A percentile compares a stretch with the other conserved stretches of the same genome.
phyloP scores from a whole-genome alignment of 441 rosid genomes.

The Arabidopsis lyrata region DNA sequence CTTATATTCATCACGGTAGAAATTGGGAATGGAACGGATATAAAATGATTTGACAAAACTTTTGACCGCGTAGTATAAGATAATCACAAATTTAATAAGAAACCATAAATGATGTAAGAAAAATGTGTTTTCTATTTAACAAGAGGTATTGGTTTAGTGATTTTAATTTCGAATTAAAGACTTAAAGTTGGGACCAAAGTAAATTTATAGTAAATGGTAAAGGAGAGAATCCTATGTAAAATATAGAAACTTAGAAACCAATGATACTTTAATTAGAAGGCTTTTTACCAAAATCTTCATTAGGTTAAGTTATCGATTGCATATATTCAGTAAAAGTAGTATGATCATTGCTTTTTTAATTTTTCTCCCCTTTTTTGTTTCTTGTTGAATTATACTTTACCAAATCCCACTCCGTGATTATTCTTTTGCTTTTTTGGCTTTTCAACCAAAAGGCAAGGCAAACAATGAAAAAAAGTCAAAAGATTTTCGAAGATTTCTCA shows the following conservation, averaged over 20 bases:
- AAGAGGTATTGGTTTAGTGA: not conserved
- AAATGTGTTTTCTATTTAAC: conserved; percentile 53
- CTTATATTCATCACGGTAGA: too few species aligned
- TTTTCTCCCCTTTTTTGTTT: not conserved
- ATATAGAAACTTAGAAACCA: conserved; percentile 67
- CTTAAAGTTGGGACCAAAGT: conserved; percentile 21
- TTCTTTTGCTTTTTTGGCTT: conserved; percentile 48
- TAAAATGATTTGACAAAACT: conserved; percentile 34
- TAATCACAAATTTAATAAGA: conserved; percentile 64
- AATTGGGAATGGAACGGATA: not conserved
- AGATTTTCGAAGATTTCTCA: conserved; percentile 43
- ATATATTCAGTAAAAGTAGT: conserved; percentile 32
- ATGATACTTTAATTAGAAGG: conserved; percentile 72
- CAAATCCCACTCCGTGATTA: conserved; percentile 47
- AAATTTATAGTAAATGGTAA: conserved; percentile 24
- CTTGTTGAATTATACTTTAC: conserved; percentile 41
- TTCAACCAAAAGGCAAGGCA: conserved; percentile 51
- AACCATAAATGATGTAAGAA: conserved; percentile 39
- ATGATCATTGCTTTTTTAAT: conserved; percentile 23
- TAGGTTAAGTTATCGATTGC: conserved; percentile 50
- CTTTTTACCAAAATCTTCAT: conserved; percentile 85
- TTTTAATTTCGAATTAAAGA: conserved; percentile 18
- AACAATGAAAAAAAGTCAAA: conserved; percentile 51
- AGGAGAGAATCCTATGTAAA: conserved; percentile 43
- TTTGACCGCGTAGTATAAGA: conserved; percentile 15